Conservation (phyloP, 2,329 filamentous ascomycete species). For the Fonsecaea nubica region DNA sequence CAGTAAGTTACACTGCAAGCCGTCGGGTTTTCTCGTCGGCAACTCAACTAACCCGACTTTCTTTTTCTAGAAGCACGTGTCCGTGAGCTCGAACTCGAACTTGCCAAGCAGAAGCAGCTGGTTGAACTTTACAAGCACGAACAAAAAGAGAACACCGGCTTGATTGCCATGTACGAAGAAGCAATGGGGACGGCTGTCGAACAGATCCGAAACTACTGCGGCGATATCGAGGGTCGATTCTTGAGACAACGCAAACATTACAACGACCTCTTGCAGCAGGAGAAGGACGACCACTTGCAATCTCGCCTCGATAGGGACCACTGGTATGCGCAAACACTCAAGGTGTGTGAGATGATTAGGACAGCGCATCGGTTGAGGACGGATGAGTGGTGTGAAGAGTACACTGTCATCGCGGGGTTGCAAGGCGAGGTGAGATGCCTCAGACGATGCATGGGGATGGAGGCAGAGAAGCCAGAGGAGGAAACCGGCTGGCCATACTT, state of each 20-base stretch:
- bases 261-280: constrained; percentile 57
- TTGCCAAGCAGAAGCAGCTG: constrained; percentile 53
- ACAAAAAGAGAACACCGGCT: constrained; percentile 55
- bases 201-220: constrained; percentile 58
- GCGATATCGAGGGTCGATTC: constrained; percentile 57
- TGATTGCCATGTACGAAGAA: constrained; percentile 57
- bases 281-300: constrained; percentile 57
- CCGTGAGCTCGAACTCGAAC: constrained; percentile 55
- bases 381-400: constrained; percentile 55
- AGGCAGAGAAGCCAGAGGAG: constrained; percentile 56
- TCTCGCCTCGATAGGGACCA: constrained; percentile 58
- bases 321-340: constrained; percentile 57
- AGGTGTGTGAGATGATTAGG: constrained; percentile 57
- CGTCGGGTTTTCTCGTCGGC: background rate
- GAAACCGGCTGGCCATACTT: constrained; percentile 58
- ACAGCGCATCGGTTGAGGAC: constrained; percentile 55
- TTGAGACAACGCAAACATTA: constrained; percentile 56
- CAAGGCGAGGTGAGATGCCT: constrained; percentile 58
- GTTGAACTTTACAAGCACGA: constrained; percentile 54
- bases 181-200: constrained; percentile 57
- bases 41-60: constrained; percentile 8
- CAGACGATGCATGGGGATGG: constrained; percentile 56
- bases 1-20: constrained; percentile 25
- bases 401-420: constrained; percentile 53
- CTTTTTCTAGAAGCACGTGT: constrained; percentile 52